phyloP scores from a whole-genome alignment of 371 early-diverging fungal genomes.

The Synchytrium microbalum region DNA sequence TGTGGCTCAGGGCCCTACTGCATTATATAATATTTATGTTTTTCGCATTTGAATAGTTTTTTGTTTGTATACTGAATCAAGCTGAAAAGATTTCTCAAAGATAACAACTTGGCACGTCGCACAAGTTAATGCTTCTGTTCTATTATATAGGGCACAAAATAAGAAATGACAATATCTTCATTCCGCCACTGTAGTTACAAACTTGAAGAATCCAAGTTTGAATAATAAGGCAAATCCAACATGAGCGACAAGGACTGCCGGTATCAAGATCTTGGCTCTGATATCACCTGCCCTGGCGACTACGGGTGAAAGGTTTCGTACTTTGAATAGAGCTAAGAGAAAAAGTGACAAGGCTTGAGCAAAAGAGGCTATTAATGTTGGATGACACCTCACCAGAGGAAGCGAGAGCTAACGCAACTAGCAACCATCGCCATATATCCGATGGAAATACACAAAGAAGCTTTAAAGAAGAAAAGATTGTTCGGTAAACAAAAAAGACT shows the following conservation, averaged over 20 bases:
- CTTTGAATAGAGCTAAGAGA: conserved; percentile 24
- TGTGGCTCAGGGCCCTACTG: too few relatives aligned
- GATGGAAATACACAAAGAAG: conserved; percentile 60
- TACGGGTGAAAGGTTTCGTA: conserved; percentile 43
- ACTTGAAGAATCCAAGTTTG: conserved; percentile 68
- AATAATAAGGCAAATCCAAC: conserved; percentile 65
- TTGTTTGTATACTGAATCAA: too few relatives aligned
- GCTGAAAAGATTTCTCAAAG: too few relatives aligned
- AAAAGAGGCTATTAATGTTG: conserved; percentile 24
- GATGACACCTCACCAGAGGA: conserved; percentile 36
- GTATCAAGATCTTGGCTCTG: conserved; percentile 52
- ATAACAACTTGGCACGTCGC: too few relatives aligned
- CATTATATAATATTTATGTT: too few relatives aligned
- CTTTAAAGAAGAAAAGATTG: conserved; percentile 23
- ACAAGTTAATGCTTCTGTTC: too few relatives aligned
- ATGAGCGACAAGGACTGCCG: conserved; percentile 58
- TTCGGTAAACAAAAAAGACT: background rate
- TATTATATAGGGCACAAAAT: too few relatives aligned
- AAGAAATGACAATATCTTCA: background rate
- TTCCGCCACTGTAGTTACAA: conserved; percentile 8
- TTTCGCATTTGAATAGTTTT: too few relatives aligned
- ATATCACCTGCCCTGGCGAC: conserved; percentile 54
- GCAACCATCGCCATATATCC: conserved; percentile 56
- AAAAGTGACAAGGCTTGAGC: background rate
- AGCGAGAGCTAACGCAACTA: conserved; percentile 53